A percentile compares a stretch with the other conserved stretches of the same genome.
These are phyloP conservation scores for Kockiozyma suomiensis DNA, from an alignment of 805 yeast genomes.

Conservation along the genomic window DNA sequence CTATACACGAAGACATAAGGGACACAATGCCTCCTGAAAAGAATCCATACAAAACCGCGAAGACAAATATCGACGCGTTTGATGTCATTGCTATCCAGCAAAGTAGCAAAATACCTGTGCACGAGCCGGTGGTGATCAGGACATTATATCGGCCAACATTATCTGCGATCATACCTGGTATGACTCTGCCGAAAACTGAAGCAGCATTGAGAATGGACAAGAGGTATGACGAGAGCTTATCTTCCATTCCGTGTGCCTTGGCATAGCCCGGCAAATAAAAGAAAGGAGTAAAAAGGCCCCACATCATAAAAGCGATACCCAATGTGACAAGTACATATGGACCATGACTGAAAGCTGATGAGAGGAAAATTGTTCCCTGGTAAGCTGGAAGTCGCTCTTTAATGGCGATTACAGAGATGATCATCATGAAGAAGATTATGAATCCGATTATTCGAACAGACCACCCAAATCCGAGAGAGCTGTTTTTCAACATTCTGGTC, in stretches of 20 bases:
- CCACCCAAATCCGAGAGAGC: slow-evolving; percentile 61
- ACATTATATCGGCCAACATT: slow-evolving; percentile 53
- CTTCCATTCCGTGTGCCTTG: slow-evolving; percentile 24
- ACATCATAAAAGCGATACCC: slow-evolving; percentile 38
- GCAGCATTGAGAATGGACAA: slow-evolving; percentile 44
- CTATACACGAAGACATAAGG: slow-evolving; percentile 41
- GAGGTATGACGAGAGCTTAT: slow-evolving; percentile 36
- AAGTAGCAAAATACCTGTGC: slow-evolving; percentile 51
- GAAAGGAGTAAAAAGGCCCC: slow-evolving; percentile 42
- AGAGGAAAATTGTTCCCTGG: slow-evolving; percentile 8
- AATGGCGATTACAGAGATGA: slow-evolving; percentile 35
- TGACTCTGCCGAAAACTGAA: slow-evolving; percentile 54
- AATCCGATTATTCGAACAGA: slow-evolving; percentile 54
- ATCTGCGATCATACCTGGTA: slow-evolving; percentile 54
- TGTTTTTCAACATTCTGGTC: slow-evolving; percentile 44
- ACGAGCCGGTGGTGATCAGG: slow-evolving; percentile 45
- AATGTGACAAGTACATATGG: slow-evolving; percentile 36
- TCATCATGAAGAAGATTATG: slow-evolving; percentile 43
- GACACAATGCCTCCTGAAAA: slow-evolving; percentile 41
- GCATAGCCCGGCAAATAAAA: slow-evolving; percentile 42
- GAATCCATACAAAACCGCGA: slow-evolving; percentile 41
- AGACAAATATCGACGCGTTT: slow-evolving; percentile 38
- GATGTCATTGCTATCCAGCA: slow-evolving; percentile 64
- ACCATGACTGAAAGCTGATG: slow-evolving; percentile 38
- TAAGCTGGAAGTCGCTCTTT: slow-evolving; percentile 35